These are phyloP conservation scores for Phytophthora sojae DNA, from an alignment of 352 stramenopile species.

Conservation along the genomic window DNA sequence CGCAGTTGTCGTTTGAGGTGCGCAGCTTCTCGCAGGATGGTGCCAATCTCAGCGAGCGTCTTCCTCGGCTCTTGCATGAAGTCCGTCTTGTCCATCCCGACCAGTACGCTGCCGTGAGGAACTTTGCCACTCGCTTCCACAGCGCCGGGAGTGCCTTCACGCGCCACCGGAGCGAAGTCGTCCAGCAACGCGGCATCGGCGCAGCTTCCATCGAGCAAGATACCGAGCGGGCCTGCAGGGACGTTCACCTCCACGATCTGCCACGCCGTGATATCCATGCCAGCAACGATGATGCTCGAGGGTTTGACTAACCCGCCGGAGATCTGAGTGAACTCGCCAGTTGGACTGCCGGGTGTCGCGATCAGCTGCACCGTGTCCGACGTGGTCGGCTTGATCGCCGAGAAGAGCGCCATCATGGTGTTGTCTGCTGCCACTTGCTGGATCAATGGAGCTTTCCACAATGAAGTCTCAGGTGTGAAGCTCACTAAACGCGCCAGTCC, in stretches of 20 bases:
- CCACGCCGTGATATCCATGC: constrained; percentile 38
- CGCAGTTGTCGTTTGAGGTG: constrained; percentile 56
- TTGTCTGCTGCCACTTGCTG: constrained; percentile 1
- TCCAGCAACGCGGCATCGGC: constrained; percentile 60
- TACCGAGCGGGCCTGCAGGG: constrained; percentile 66
- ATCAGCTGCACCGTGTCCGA: neutral
- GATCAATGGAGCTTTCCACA: constrained; percentile 23
- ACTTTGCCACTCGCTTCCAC: constrained; percentile 58
- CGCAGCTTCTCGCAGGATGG: constrained; percentile 62
- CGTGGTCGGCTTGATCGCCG: constrained; percentile 18
- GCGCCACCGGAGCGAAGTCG: constrained; percentile 60
- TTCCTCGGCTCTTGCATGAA: constrained; percentile 50
- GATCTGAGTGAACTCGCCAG: constrained; percentile 15
- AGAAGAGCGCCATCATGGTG: constrained; percentile 39
- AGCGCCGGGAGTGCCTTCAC: constrained; percentile 47
- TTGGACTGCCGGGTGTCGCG: constrained; percentile 24
- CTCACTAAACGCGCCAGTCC: neutral
- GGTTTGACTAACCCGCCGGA: constrained; percentile 25
- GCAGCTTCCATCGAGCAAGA: constrained; percentile 66
- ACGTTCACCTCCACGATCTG: constrained; percentile 49
- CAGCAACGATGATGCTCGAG: constrained; percentile 33
- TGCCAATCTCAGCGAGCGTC: constrained; percentile 62
- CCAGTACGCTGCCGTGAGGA: constrained; percentile 50
- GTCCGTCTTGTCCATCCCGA: constrained; percentile 73
- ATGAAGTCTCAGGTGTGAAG: constrained; percentile 2